Conservation (phyloP, 192 early-diverging fungal species). For the Umbelopsis sp. region DNA sequence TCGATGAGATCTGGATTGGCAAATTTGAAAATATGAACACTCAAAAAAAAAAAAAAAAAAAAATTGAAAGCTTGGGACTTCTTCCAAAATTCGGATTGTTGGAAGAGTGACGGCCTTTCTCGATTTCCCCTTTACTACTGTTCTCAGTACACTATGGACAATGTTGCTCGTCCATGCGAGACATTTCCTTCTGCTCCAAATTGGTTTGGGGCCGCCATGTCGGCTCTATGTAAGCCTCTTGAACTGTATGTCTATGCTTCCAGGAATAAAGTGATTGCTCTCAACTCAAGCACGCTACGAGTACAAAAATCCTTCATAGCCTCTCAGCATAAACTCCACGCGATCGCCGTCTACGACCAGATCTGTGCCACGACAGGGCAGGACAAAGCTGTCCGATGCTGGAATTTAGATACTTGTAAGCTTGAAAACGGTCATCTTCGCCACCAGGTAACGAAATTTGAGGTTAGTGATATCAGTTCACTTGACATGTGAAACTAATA, state of each 20-base stretch:
- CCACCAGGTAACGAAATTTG: slow-evolving; percentile 2
- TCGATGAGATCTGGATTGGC: not conserved
- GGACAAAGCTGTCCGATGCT: not conserved
- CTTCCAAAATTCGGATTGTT: not conserved
- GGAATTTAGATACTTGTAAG: not conserved
- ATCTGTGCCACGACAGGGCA: not conserved
- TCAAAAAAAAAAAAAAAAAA: not conserved
- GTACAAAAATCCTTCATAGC: not conserved
- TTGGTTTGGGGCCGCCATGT: not conserved
- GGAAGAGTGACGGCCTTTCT: not conserved
- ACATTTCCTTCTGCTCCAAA: not conserved
- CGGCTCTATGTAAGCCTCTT: not conserved
- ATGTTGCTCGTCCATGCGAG: not conserved
- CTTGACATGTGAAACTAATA: not conserved
- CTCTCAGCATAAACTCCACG: slow-evolving; percentile 1
- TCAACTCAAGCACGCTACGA: not conserved
- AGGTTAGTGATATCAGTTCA: not conserved
- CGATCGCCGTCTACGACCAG: not conserved
- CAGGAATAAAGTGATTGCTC: not conserved
- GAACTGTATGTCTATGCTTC: slow-evolving; percentile 4
- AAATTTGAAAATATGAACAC: not conserved
- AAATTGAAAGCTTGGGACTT: not conserved
- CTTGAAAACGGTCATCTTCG: not conserved
- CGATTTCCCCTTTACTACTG: not conserved
- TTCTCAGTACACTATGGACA: not conserved